Evolutionary conservation across 192 early-diverging fungal genomes (phyloP).

Genomic region (Piromyces finnis): DNA sequence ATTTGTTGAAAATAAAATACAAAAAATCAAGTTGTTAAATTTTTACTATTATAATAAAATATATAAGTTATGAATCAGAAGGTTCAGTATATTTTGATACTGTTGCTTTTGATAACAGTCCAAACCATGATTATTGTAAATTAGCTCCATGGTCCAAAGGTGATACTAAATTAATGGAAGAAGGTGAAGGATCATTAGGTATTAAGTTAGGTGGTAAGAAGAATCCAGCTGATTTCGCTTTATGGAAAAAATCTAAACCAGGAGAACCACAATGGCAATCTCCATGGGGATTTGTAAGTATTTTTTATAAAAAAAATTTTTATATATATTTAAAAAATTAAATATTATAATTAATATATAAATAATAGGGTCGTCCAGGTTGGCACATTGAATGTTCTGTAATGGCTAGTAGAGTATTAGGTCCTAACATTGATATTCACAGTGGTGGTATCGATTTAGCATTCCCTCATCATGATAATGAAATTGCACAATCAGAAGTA

Average conservation of each 20-base stretch:
- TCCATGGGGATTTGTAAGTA: constrained; percentile 52
- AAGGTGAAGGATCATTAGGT: constrained; percentile 80
- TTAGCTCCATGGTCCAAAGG: constrained; percentile 76
- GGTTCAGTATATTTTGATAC: constrained; percentile 96
- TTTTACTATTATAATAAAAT: no score
- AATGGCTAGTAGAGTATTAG: constrained; percentile 87
- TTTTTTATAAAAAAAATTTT: no score
- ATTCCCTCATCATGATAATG: constrained; percentile 99
- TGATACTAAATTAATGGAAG: constrained; percentile 59
- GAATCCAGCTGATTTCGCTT: constrained; percentile 69
- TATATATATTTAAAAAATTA: background rate
- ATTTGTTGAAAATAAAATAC: no score
- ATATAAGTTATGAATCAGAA: constrained; percentile 50
- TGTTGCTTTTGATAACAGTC: constrained; percentile 51
- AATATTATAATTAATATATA: background rate
- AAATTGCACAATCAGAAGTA: constrained; percentile 83
- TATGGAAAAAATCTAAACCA: constrained; percentile 87
- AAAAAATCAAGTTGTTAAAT: no score
- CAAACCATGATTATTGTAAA: constrained; percentile 85
- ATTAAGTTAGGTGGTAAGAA: constrained; percentile 45
- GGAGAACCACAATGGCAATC: constrained; percentile 89
- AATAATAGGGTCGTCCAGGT: constrained; percentile 71
- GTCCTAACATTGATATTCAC: constrained; percentile 81
- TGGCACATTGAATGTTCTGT: constrained; percentile 99
- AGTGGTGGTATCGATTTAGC: constrained; percentile 86